These are phyloP conservation scores for Panicum virgatum DNA, from an alignment of 202 grass and related monocot species.

Conservation along the genomic window DNA sequence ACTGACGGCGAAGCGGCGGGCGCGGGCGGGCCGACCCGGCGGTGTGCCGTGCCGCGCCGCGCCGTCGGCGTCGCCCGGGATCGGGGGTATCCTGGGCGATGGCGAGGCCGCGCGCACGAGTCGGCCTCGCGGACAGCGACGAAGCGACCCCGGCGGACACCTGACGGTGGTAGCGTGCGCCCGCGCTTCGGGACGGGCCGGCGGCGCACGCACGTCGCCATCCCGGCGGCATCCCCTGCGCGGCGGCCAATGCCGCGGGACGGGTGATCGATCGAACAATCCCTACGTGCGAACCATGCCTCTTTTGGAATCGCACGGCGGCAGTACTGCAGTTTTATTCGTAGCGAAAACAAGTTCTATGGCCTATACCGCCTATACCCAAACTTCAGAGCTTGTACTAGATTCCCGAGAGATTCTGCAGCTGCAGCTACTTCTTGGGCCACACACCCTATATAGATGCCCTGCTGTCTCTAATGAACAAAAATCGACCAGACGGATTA, in stretches of 20 bases:
- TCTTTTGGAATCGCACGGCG: conserved; percentile 5
- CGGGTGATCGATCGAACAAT: background rate
- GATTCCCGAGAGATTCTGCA: background rate
- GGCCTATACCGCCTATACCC: too few species aligned
- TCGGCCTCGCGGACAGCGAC: conserved; percentile 37
- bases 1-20: conserved; percentile 8
- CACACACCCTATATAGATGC: too few species aligned
- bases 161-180: conserved; percentile 34
- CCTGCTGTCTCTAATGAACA: too few species aligned
- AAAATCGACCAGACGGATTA: too few species aligned
- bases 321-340: background rate
- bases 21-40: too few species aligned
- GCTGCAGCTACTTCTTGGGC: background rate
- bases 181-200: background rate
- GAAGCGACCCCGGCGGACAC: conserved; percentile 37
- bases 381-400: background rate
- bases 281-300: conserved; percentile 36
- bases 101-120: conserved; percentile 33
- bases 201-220: conserved; percentile 26
- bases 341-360: background rate
- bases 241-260: background rate
- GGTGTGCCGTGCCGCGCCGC: too few species aligned
- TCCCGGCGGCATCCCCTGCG: background rate
- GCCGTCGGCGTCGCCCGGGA: conserved; percentile 34
- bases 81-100: conserved; percentile 41